phyloP scores from a whole-genome alignment of 2,329 filamentous ascomycete genomes.

The Arthrobotrys sphaeroides region DNA sequence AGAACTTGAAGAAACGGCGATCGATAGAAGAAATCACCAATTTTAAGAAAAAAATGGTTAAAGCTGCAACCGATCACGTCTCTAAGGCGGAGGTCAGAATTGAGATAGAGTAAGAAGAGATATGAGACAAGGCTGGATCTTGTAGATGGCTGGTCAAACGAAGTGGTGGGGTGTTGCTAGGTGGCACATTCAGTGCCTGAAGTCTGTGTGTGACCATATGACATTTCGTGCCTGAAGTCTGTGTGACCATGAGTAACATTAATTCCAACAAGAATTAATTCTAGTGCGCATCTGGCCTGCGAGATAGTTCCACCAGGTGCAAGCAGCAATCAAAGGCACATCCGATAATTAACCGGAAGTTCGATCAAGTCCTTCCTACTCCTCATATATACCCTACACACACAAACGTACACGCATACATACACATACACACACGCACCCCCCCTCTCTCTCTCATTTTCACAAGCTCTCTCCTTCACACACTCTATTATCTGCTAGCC shows the following conservation, averaged over 20 bases:
- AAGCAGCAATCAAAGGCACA: conserved; percentile 1
- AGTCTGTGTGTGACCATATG: background rate
- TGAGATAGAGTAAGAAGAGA: conserved; percentile 27
- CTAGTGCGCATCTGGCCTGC: no score
- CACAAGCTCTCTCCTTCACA: conserved; percentile 18
- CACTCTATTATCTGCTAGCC: conserved; percentile 8
- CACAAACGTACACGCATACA: no score
- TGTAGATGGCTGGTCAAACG: conserved; percentile 12
- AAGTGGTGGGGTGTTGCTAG: conserved; percentile 11
- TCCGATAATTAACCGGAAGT: conserved; percentile 14
- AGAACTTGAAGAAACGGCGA: no score
- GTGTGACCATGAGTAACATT: background rate
- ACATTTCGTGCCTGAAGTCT: background rate
- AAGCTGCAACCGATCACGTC: no score
- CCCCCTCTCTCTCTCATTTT: no score
- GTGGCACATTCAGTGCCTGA: conserved; percentile 7
- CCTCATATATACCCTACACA: conserved; percentile 1
- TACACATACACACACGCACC: no score
- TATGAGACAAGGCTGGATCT: conserved; percentile 17
- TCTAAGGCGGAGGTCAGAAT: conserved; percentile 11
- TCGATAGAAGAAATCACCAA: no score
- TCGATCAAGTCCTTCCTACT: conserved; percentile 22
- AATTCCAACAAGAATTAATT: conserved; percentile 11
- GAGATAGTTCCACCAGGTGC: background rate
- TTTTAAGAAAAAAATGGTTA: no score